Percentiles rank a stretch among this genome's conserved stretches.
Conservation (phyloP, 2,329 filamentous ascomycete genomes). For the Dichotomopilus funicola region DNA sequence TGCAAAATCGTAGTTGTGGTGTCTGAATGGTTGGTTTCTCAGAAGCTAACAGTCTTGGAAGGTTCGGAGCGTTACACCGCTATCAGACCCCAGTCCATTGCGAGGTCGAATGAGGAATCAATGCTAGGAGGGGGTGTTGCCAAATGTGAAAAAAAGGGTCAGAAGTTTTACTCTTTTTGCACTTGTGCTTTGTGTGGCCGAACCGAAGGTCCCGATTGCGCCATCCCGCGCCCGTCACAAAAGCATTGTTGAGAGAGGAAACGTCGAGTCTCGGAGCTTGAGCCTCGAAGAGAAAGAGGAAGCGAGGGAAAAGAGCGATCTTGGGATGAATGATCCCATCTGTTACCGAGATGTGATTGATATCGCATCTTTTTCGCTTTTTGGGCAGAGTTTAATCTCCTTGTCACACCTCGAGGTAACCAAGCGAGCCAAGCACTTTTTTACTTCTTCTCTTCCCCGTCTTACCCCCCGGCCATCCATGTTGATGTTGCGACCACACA, state of each 20-base stretch:
- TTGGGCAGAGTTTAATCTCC: slow-evolving; percentile 7
- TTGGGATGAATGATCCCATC: not conserved
- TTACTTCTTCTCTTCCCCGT: too few relatives aligned
- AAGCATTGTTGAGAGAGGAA: not conserved
- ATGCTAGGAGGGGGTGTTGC: too few relatives aligned
- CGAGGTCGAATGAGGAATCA: not conserved
- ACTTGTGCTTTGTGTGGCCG: not conserved
- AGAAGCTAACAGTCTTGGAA: not conserved
- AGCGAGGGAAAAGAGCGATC: not conserved
- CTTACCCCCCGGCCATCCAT: too few relatives aligned
- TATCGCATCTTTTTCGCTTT: not conserved
- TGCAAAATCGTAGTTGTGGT: not conserved
- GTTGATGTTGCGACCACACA: not conserved
- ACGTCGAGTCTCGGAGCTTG: not conserved
- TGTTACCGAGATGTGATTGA: slow-evolving; percentile 1
- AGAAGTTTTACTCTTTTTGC: not conserved
- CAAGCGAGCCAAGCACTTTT: not conserved
- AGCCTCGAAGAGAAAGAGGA: not conserved
- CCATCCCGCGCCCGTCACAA: not conserved
- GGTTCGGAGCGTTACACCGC: slow-evolving; percentile 6
- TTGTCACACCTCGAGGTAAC: slow-evolving; percentile 5
- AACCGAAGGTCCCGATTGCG: slow-evolving; percentile 1
- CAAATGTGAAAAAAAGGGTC: too few relatives aligned
- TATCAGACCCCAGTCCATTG: not conserved
- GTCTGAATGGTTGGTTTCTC: slow-evolving; percentile 9